Percentiles rank a stretch among this genome's conserved stretches.
These are phyloP conservation scores for Boletus rufocinnamomeus DNA, from an alignment of 768 basidiomycete genomes.

Conservation along the genomic window DNA sequence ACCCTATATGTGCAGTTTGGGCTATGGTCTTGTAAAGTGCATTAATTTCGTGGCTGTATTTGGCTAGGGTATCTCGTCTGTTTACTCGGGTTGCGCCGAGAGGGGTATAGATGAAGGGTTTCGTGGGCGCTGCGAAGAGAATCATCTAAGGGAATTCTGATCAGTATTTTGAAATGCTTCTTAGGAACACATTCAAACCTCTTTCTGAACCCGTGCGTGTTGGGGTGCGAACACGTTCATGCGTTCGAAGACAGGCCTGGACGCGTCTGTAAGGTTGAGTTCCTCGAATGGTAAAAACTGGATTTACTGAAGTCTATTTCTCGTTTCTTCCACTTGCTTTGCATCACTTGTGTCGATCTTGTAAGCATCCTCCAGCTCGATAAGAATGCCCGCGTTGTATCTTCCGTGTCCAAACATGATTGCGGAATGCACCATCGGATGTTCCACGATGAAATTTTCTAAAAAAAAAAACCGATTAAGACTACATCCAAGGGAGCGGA, in stretches of 20 bases:
- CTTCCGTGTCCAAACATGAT: slow-evolving; percentile 27
- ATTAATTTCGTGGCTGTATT: slow-evolving; percentile 17
- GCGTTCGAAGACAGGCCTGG: slow-evolving; percentile 19
- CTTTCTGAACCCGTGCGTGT: slow-evolving; percentile 24
- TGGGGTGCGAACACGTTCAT: slow-evolving; percentile 26
- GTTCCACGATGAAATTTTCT: slow-evolving; percentile 21
- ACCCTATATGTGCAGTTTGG: background rate
- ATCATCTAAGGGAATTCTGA: slow-evolving; percentile 14
- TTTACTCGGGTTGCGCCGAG: slow-evolving; percentile 2
- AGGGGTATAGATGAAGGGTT: slow-evolving; percentile 14
- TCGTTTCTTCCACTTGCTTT: slow-evolving; percentile 13
- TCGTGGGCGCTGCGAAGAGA: slow-evolving; percentile 10
- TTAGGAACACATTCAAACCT: slow-evolving; percentile 8
- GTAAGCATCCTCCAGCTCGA: slow-evolving; percentile 14
- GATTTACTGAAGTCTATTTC: slow-evolving; percentile 19
- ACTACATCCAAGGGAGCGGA: background rate
- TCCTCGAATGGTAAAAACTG: background rate
- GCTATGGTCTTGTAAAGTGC: slow-evolving; percentile 13
- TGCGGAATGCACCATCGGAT: slow-evolving; percentile 19
- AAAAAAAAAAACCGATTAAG: background rate
- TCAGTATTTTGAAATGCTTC: background rate
- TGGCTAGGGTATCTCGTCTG: slow-evolving; percentile 14
- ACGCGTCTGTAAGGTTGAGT: background rate
- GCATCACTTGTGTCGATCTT: slow-evolving; percentile 14
- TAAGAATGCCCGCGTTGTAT: slow-evolving; percentile 19